Base-by-base conservation (phyloP, 2,329 filamentous ascomycete genomes). In the Huntiella moniliformis region DNA sequence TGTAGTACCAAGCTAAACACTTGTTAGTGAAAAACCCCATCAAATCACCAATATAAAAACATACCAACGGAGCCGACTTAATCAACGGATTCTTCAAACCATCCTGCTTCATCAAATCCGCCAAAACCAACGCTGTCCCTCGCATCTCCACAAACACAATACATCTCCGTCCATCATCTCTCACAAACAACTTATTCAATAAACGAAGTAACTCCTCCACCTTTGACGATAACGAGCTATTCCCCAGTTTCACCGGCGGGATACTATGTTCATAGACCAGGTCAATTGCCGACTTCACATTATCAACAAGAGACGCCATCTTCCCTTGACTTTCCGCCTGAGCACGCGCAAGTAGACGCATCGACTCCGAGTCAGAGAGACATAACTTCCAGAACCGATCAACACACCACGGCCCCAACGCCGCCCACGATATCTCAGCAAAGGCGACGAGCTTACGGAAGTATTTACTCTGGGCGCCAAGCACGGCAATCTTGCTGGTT, bases 111-210 rank as follows among this genome's bases (percentile, higher is more conserved):
- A 93, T 79, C 0, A 93, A 64, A 38, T 80, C 74, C 1, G 71
- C 65, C 1, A 98, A 64, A 12, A 92, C 60, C 13, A 74, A 71
- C 1, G 87, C 88, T 0, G 85, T 88, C 52, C 81, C 75, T 36
- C 86, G 70, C 56, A 80, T 71, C 50, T 84, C 70, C 0, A 93
- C 85, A 58, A 98, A 96, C 0, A 96, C 73, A 46, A 98, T 93
- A 55, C 85, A 93, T 13, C 78, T 77, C 22, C 70, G 66, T 5
- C 75, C 67, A 1, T 66, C 67, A 2, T 65, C 61, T 2, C 66
- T 60, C 31, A 70, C 62, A 54, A 86, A 95, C 42, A 79, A 70
- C 5, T 73, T 59, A 3, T 60, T 57, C 1, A 96, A 65, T 46
- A 77, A 73, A 2, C 65, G 56, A 16, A 74, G 58, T 0, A 96